These are phyloP conservation scores for Lentinula aciculospora DNA, from an alignment of 768 basidiomycete genomes.

Conservation along the genomic window DNA sequence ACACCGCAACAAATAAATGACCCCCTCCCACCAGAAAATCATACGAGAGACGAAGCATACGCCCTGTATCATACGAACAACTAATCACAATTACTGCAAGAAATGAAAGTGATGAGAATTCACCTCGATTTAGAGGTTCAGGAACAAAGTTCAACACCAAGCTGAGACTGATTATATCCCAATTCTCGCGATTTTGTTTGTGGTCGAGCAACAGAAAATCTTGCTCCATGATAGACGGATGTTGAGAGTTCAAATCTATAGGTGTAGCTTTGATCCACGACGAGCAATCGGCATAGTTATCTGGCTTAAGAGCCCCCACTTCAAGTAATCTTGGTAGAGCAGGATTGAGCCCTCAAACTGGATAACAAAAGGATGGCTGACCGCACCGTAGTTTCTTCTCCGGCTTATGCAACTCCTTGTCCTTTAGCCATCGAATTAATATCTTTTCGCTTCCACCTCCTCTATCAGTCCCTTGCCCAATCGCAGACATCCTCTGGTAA, in stretches of 20 bases:
- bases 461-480: conserved; percentile 75
- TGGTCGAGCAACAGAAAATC: conserved; percentile 71
- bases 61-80: conserved; percentile 34
- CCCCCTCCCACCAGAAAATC: conserved; percentile 49
- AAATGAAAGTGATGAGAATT: conserved; percentile 12
- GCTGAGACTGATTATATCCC: conserved; percentile 82
- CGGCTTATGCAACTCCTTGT: conserved; percentile 29
- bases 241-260: conserved; percentile 81
- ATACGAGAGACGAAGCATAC: conserved; percentile 63
- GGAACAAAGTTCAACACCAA: conserved; percentile 90
- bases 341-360: background rate
- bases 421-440: conserved; percentile 70
- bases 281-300: conserved; percentile 65
- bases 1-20: conserved; percentile 65
- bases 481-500: conserved; percentile 79
- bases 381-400: conserved; percentile 32
- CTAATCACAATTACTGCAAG: background rate
- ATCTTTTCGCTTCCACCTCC: conserved; percentile 88
- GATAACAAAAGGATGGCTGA: conserved; percentile 5
- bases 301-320: conserved; percentile 81
- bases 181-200: conserved; percentile 43
- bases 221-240: conserved; percentile 78
- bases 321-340: conserved; percentile 61
- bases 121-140: conserved; percentile 70
- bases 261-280: conserved; percentile 71